These are phyloP conservation scores for Mastigamoeba balamuthi DNA, from an alignment of 78 protist genomes.

Conservation along the genomic window DNA sequence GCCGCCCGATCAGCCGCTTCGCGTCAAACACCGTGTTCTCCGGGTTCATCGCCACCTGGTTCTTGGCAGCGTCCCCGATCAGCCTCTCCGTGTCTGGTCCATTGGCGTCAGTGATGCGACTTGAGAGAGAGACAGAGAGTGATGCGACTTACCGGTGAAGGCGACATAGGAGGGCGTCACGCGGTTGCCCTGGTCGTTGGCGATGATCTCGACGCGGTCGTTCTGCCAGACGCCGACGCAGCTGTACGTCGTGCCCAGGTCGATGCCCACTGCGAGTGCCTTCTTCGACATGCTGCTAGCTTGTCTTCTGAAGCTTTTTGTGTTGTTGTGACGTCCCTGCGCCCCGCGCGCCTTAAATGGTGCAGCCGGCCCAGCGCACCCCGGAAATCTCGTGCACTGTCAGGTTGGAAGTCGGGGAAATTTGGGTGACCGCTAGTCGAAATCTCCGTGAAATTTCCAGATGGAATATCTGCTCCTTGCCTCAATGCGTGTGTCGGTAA, in stretches of 20 bases:
- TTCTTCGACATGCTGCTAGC: neutral
- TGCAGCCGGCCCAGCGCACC: neutral
- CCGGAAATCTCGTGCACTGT: neutral
- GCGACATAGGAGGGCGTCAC: conserved; percentile 96
- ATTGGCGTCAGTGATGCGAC: conserved; percentile 3
- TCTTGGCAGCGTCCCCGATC: conserved; percentile 93
- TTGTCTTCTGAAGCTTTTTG: neutral
- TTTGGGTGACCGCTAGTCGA: conserved; percentile 1
- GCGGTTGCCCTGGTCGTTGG: conserved; percentile 93
- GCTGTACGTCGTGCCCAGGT: conserved; percentile 77
- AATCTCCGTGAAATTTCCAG: neutral
- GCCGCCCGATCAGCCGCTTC: conserved; percentile 88
- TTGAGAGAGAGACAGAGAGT: neutral
- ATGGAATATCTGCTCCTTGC: neutral
- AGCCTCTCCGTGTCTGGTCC: conserved; percentile 77
- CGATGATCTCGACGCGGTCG: conserved; percentile 80
- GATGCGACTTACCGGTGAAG: conserved; percentile 60
- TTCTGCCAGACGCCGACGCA: conserved; percentile 78
- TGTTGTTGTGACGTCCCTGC: neutral
- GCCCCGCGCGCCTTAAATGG: neutral
- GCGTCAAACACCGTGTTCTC: conserved; percentile 90
- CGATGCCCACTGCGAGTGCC: conserved; percentile 63
- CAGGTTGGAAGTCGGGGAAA: conserved; percentile 12
- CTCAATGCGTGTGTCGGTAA: too few relatives aligned
- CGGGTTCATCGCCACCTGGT: conserved; percentile 93